These are phyloP conservation scores for Bullera alba DNA, from an alignment of 768 basidiomycete species.

Conservation along the genomic window DNA sequence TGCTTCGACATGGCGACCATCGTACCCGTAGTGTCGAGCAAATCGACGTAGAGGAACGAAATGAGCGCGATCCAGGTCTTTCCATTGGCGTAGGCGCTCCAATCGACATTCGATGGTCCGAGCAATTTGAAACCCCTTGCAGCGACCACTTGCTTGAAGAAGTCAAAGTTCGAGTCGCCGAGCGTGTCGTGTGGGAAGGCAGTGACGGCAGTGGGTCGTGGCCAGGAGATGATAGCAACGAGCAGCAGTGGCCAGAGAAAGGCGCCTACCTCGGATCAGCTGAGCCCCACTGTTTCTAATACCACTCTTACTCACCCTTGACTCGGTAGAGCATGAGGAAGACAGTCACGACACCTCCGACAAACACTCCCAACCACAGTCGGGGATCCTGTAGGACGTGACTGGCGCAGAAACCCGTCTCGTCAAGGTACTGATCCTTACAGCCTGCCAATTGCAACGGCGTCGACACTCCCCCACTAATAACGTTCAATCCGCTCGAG, in stretches of 20 bases:
- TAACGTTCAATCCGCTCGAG: constrained; percentile 61
- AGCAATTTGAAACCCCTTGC: constrained; percentile 33
- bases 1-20: constrained; percentile 88
- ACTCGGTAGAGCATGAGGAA: constrained; percentile 77
- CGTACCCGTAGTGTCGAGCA: constrained; percentile 60
- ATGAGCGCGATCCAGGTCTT: constrained; percentile 79
- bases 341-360: constrained; percentile 71
- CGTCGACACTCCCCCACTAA: constrained; percentile 65
- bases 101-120: constrained; percentile 34
- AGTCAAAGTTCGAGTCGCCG: constrained; percentile 69
- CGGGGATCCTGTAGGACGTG: constrained; percentile 66
- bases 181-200: constrained; percentile 66
- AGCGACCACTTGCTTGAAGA: constrained; percentile 75
- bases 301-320: constrained; percentile 54
- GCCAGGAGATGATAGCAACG: constrained; percentile 81
- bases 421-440: constrained; percentile 49
- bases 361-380: constrained; percentile 81
- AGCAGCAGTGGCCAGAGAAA: constrained; percentile 65
- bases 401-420: constrained; percentile 50
- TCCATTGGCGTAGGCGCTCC: constrained; percentile 53
- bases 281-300: neutral
- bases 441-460: constrained; percentile 74
- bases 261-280: constrained; percentile 50
- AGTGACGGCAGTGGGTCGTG: constrained; percentile 70
- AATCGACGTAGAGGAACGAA: constrained; percentile 85